Percentiles rank a stretch among this genome's conserved stretches.
Evolutionary conservation across 2,329 filamentous ascomycete genomes (phyloP).

Genomic region (Pestalotiopsis fici): DNA sequence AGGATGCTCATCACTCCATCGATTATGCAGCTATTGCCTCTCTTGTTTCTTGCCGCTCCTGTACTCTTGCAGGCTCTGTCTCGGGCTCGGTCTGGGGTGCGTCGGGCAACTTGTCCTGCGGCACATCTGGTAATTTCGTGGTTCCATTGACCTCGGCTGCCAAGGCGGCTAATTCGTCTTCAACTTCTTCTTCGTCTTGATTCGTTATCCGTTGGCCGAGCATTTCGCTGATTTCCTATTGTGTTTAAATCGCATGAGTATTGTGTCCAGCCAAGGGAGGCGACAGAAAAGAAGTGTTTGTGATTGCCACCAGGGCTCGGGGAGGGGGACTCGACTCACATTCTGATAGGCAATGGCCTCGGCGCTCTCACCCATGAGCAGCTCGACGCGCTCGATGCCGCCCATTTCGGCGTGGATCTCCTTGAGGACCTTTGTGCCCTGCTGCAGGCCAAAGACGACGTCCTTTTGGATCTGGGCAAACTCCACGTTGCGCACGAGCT

Average conservation of each 20-base stretch:
- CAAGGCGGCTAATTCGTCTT: slow-evolving; percentile 87
- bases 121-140: slow-evolving; percentile 24
- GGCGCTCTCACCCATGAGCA: slow-evolving; percentile 88
- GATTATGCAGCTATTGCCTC: slow-evolving; percentile 27
- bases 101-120: slow-evolving; percentile 23
- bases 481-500: slow-evolving; percentile 85
- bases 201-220: slow-evolving; percentile 86
- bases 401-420: slow-evolving; percentile 97
- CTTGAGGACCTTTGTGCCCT: slow-evolving; percentile 85
- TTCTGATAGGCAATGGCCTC: slow-evolving; percentile 91
- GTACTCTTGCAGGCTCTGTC: slow-evolving; percentile 6
- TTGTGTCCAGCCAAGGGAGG: too few relatives aligned
- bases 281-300: slow-evolving; percentile 1
- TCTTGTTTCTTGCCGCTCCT: slow-evolving; percentile 20
- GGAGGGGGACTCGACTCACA: too few relatives aligned
- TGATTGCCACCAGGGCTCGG: too few relatives aligned
- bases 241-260: neutral
- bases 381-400: slow-evolving; percentile 89
- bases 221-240: slow-evolving; percentile 88
- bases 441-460: slow-evolving; percentile 87
- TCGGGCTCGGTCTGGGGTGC: slow-evolving; percentile 13
- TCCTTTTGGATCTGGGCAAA: slow-evolving; percentile 98
- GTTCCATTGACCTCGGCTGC: slow-evolving; percentile 57
- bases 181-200: slow-evolving; percentile 96
- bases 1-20: neutral